Conservation (phyloP, 2,329 filamentous ascomycete species). For the Xylariaceae sp. region DNA sequence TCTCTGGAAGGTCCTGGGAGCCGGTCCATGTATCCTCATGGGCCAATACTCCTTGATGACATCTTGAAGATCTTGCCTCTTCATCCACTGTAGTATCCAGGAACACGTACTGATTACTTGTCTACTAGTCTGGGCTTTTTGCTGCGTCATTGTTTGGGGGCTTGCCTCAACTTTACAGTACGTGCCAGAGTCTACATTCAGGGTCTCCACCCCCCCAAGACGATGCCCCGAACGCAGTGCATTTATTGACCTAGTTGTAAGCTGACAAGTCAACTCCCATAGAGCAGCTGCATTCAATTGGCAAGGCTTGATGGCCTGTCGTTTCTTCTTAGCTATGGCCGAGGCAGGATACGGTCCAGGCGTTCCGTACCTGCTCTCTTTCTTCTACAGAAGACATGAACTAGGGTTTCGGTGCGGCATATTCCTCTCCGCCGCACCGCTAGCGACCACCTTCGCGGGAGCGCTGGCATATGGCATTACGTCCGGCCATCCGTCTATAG, state of each 20-base stretch:
- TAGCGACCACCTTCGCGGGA: conserved; percentile 67
- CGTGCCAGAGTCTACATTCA: no score
- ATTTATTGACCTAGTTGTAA: no score
- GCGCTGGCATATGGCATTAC: conserved; percentile 67
- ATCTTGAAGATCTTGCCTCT: no score
- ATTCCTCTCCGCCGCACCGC: conserved; percentile 45
- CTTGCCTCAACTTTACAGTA: no score
- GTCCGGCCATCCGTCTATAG: conserved; percentile 51
- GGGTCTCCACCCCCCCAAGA: no score
- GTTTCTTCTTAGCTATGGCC: conserved; percentile 27
- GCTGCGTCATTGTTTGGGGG: conserved; percentile 24
- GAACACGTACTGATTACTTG: no score
- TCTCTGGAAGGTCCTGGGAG: no score
- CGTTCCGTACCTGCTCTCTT: conserved; percentile 29
- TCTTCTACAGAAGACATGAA: conserved; percentile 39
- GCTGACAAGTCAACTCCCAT: no score
- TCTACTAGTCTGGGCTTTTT: conserved; percentile 26
- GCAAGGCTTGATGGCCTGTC: conserved; percentile 26
- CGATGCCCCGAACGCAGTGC: no score
- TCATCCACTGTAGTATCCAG: no score
- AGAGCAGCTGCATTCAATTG: conserved; percentile 25
- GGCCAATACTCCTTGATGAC: no score
- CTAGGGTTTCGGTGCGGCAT: conserved; percentile 35
- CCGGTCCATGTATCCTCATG: no score
- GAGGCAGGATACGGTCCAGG: conserved; percentile 31